A percentile compares a stretch with the other conserved stretches of the same genome.
phyloP scores from a whole-genome alignment of 345 rosid species.

The Hibiscus trionum region DNA sequence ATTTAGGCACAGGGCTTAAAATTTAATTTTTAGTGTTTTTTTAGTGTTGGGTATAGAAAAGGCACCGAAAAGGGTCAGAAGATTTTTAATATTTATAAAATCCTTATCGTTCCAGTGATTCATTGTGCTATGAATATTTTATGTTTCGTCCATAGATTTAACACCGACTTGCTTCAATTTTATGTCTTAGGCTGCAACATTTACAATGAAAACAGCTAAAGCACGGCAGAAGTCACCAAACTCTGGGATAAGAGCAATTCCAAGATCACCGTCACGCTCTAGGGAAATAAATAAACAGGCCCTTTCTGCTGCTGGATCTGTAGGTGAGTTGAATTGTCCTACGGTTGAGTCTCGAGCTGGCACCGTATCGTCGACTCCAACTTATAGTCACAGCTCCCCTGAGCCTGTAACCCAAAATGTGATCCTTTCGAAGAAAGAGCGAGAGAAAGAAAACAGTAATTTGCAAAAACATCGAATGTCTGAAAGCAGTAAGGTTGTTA shows the following conservation, averaged over 20 bases:
- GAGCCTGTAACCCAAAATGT: conserved; percentile 14
- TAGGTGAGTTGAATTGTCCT: conserved; percentile 12
- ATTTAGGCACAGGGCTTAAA: no score
- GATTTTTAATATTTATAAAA: no score
- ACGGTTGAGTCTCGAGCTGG: conserved; percentile 18
- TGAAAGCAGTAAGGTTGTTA: conserved; percentile 9
- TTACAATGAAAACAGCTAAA: conserved; percentile 19
- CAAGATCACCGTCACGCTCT: conserved; percentile 17
- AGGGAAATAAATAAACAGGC: conserved; percentile 19
- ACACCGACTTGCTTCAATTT: neutral
- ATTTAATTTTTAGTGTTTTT: no score
- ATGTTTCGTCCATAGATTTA: neutral
- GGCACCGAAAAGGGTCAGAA: no score
- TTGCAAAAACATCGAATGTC: conserved; percentile 16
- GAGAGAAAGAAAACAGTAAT: conserved; percentile 22
- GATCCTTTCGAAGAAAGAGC: conserved; percentile 14
- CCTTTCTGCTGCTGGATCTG: conserved; percentile 10
- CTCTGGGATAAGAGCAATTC: conserved; percentile 16
- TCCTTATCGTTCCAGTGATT: neutral
- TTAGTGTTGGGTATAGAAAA: no score
- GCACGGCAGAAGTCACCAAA: conserved; percentile 16
- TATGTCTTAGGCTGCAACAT: conserved; percentile 21
- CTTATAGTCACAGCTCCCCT: neutral
- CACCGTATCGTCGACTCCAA: conserved; percentile 11
- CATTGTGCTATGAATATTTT: neutral